Percentiles rank a stretch among this genome's conserved stretches.
Conservation (phyloP, 1,284 basidiomycete species). For the Melampsora allii-populina region DNA sequence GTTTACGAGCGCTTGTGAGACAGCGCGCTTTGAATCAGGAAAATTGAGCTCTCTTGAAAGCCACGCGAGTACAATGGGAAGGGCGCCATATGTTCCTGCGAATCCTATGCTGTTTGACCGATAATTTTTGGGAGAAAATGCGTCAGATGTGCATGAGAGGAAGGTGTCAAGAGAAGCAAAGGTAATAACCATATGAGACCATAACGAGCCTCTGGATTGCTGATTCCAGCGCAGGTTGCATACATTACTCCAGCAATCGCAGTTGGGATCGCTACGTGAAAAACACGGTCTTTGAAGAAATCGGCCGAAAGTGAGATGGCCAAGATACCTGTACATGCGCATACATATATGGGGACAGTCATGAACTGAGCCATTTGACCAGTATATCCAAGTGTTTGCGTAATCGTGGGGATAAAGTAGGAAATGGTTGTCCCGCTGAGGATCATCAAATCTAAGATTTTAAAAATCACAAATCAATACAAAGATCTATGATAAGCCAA, state of each 20-base stretch:
- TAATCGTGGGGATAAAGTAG: slow-evolving; percentile 56
- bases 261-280: slow-evolving; percentile 12
- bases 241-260: slow-evolving; percentile 18
- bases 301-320: slow-evolving; percentile 51
- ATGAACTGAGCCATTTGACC: slow-evolving; percentile 56
- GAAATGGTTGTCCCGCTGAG: slow-evolving; percentile 56
- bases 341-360: slow-evolving; percentile 56
- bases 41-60: slow-evolving; percentile 53
- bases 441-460: slow-evolving; percentile 12
- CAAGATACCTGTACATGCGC: slow-evolving; percentile 53
- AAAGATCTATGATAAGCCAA: not conserved
- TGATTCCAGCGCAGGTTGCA: slow-evolving; percentile 12
- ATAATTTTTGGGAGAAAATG: not conserved
- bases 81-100: slow-evolving; percentile 56
- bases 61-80: slow-evolving; percentile 55
- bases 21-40: slow-evolving; percentile 55
- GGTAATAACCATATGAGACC: slow-evolving; percentile 16
- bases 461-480: not conserved
- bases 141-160: not conserved
- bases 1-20: slow-evolving; percentile 55
- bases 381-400: slow-evolving; percentile 53
- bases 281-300: slow-evolving; percentile 11
- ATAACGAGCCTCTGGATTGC: slow-evolving; percentile 5
- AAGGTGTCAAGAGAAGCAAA: not conserved
- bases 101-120: slow-evolving; percentile 51